phyloP scores from a whole-genome alignment of 805 yeast species.

The Yarrowia sp. region DNA sequence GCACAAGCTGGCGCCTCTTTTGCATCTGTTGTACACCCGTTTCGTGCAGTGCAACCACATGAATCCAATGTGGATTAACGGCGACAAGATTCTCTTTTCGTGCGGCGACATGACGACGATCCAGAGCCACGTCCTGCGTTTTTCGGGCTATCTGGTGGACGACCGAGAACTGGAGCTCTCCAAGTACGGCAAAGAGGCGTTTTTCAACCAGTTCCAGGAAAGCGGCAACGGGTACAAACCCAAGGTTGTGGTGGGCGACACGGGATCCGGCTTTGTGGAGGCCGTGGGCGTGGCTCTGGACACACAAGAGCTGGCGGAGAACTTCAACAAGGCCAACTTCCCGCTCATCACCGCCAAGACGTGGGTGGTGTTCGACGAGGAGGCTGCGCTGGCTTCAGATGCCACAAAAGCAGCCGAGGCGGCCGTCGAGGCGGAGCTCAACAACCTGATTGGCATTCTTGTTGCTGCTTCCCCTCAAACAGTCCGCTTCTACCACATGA shows the following conservation, averaged over 20 bases:
- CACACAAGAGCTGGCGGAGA: slow-evolving; percentile 15
- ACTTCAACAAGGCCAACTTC: slow-evolving; percentile 14
- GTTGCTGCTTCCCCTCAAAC: neutral
- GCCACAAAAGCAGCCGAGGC: slow-evolving; percentile 13
- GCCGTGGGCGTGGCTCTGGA: slow-evolving; percentile 25
- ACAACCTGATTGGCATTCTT: neutral
- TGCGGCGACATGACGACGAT: slow-evolving; percentile 23
- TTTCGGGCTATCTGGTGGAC: slow-evolving; percentile 14
- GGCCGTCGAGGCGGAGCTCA: slow-evolving; percentile 6
- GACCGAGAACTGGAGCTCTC: neutral
- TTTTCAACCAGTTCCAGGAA: slow-evolving; percentile 22
- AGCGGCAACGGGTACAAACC: slow-evolving; percentile 17
- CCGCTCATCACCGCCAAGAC: slow-evolving; percentile 14
- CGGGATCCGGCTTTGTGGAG: slow-evolving; percentile 24
- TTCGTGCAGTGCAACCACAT: slow-evolving; percentile 22
- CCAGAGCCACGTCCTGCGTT: slow-evolving; percentile 13
- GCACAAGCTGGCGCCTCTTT: slow-evolving; percentile 5
- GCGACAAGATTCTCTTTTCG: slow-evolving; percentile 17
- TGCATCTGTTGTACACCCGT: slow-evolving; percentile 17
- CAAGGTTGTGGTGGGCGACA: slow-evolving; percentile 20
- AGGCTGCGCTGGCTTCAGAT: neutral
- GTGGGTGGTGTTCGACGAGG: slow-evolving; percentile 19
- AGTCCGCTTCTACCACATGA: neutral
- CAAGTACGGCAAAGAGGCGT: slow-evolving; percentile 8
- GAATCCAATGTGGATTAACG: slow-evolving; percentile 24